Base-by-base conservation (phyloP, 176 grass and related monocot species). In the Oryza nivara region DNA sequence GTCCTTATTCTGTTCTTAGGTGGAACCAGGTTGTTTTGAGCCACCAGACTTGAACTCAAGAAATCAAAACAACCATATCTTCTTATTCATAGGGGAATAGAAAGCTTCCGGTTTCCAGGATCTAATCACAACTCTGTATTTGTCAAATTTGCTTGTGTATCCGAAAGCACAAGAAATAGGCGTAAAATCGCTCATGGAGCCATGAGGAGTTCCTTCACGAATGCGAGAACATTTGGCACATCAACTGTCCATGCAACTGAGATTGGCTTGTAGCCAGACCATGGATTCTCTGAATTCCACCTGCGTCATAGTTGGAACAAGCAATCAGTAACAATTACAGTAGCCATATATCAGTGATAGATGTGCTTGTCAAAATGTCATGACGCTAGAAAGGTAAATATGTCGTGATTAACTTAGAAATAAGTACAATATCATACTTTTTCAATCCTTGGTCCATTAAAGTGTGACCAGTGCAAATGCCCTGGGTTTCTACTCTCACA, bases 401-500 rank as follows among this genome's bases (percentile, higher is more conserved):
- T 78, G 46, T 36, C 72, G 20, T 44, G 0, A 70, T 38, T 66
- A 35, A 44, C 28, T 70, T 16, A 71, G 66, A 82, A 36, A 85
- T 63, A 26, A 36, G 77, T 52, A 78, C 1, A 20, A 19, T 58
- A 43, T 30, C 74, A 70, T 92, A 96, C 93, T 81, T 87, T 79
- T 94, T 96, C 86, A 96, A 91, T 85, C 93, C 91, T 76, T 92
- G 93, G 51, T 99, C 96, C 96, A 96, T 99, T 82, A 96, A 85
- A 43, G 96, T 99, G 76, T 96, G 96, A 45, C 96, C 96, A 5
- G 26, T 78, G 65, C 93, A 99, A 72, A 99, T 90, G 45, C 93
- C 96, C 81, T 94, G 88, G 8, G 96, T 99, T 72, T 94, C 96
- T 16, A 96, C 96, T 78, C 96, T 96, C 82, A 96, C 96, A 23